These are phyloP conservation scores for Smittium mucronatum DNA, from an alignment of 371 early-diverging fungal species.

Conservation along the genomic window DNA sequence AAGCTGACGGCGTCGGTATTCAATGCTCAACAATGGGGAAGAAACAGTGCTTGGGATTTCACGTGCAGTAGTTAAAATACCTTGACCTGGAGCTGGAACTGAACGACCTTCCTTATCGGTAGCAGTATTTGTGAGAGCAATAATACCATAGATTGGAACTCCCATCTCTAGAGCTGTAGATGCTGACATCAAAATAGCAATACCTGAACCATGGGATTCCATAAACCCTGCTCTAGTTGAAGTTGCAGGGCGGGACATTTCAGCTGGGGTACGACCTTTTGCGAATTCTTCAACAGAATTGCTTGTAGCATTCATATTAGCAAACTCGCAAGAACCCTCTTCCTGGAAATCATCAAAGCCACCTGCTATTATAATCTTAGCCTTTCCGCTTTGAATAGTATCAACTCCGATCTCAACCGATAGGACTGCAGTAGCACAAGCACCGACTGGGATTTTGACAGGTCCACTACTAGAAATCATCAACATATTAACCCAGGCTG, in stretches of 20 bases:
- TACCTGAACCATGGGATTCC: conserved; percentile 91
- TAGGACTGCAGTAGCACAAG: conserved; percentile 90
- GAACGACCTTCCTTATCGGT: conserved; percentile 94
- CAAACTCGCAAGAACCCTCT: conserved; percentile 90
- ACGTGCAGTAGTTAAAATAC: conserved; percentile 88
- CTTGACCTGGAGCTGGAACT: conserved; percentile 91
- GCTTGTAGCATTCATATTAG: conserved; percentile 95
- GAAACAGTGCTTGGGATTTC: conserved; percentile 48
- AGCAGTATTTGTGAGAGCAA: conserved; percentile 85
- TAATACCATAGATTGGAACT: conserved; percentile 85
- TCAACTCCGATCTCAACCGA: conserved; percentile 90
- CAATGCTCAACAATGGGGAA: conserved; percentile 72
- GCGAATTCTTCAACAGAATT: conserved; percentile 82
- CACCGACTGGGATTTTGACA: conserved; percentile 91
- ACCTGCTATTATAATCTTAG: conserved; percentile 88
- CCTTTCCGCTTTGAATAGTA: conserved; percentile 80
- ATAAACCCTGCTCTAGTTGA: conserved; percentile 86
- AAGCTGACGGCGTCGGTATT: conserved; percentile 82
- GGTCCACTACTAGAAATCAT: conserved; percentile 87
- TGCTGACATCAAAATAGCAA: conserved; percentile 71
- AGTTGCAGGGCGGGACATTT: conserved; percentile 90
- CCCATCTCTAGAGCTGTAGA: conserved; percentile 86
- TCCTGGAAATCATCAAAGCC: conserved; percentile 91
- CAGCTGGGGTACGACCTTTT: conserved; percentile 78
- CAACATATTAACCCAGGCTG: conserved; percentile 94